Base-by-base conservation (phyloP, 2,329 filamentous ascomycete genomes). In the Cytospora piceae region DNA sequence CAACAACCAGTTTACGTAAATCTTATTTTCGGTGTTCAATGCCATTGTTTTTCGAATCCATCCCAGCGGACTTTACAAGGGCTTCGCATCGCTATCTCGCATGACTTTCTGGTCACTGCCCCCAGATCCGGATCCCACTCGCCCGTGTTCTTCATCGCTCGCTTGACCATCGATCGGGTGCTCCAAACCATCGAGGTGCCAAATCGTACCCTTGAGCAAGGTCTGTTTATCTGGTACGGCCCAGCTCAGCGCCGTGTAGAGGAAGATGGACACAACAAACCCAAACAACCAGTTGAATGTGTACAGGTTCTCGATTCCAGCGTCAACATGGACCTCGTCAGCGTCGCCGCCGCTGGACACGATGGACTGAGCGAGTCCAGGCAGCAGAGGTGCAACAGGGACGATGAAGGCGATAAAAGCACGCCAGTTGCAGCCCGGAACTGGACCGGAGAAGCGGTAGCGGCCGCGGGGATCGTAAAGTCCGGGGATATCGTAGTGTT, bases 221-320 rank as follows among this genome's bases (percentile, higher is more conserved):
- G 82, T 82, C 70, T 83, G 80, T n/a, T 66, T 73, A 0, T 79
- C 82, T 9, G 85, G 85, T 52, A 84, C 82, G 3, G 76, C 70
- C 65, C 75, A 77, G 57, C 79, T 83, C 24, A 89, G 70, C 0
- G 68, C 70, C 12, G 83, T 76, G 74, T 90, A 90, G 0, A 89
- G 79, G 3, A 86, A 58, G 24, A 83, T 82, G 9, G 85, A 86
- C 34, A 70, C 65, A 42, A 73, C 71, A 52, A 74, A 75, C 0
- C 74, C 74, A 34, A 73, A 74, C 20, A 75, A 51, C 73, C 73
- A 75, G 34, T 74, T 74, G 42, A 75, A 70, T 32, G 66, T 68
- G 63, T 74, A 75, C 32, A 75, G 61, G 34, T 75, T 70, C 32
- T 61, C 55, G 14, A 74, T 63, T 4, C 73, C 73, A 59, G 68